These are phyloP conservation scores for Magnolia changhungtana DNA, from an alignment of 164 flowering plant species.

Conservation along the genomic window DNA sequence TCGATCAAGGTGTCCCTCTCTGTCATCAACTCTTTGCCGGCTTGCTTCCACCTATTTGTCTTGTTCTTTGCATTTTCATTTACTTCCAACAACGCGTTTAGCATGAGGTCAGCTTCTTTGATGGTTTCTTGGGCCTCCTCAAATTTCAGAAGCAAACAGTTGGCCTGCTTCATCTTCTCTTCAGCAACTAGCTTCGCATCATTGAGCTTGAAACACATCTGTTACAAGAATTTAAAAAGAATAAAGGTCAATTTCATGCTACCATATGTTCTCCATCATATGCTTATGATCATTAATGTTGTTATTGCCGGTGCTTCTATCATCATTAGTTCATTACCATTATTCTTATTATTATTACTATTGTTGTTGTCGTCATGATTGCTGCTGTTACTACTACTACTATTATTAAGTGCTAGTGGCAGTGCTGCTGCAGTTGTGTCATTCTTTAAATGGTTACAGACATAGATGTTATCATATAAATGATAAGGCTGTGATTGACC, in stretches of 20 bases:
- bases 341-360: not conserved
- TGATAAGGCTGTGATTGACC: not conserved
- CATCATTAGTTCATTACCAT: not conserved
- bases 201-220: slow-evolving; percentile 14
- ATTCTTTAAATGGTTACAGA: not conserved
- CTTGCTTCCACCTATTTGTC: slow-evolving; percentile 49
- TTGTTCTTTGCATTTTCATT: slow-evolving; percentile 50
- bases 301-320: no score
- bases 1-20: slow-evolving; percentile 51
- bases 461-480: no score
- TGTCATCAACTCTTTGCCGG: slow-evolving; percentile 38
- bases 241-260: slow-evolving; percentile 1
- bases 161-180: slow-evolving; percentile 27
- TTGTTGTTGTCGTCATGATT: not conserved
- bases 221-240: not conserved
- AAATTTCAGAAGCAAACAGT: slow-evolving; percentile 46
- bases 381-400: not conserved
- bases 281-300: not conserved
- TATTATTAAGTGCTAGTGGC: not conserved
- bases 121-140: slow-evolving; percentile 66
- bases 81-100: slow-evolving; percentile 54
- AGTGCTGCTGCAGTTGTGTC: not conserved
- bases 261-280: not conserved
- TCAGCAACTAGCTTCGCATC: slow-evolving; percentile 20
- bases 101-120: slow-evolving; percentile 66